Base-by-base conservation (phyloP, 768 basidiomycete species). In the Tylopilus sp. region DNA sequence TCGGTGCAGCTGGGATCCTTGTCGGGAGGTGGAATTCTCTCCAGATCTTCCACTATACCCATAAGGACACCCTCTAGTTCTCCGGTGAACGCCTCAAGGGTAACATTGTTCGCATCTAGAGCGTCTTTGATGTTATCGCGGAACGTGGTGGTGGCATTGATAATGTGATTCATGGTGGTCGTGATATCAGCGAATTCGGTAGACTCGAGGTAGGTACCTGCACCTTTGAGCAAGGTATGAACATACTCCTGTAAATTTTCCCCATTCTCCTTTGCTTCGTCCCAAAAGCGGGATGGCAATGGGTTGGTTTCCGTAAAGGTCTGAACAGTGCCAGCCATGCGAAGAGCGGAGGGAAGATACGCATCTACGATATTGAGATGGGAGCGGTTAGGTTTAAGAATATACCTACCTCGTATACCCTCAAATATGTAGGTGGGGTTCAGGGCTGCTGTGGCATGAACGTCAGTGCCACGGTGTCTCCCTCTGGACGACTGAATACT, bases 51-150 rank as follows among this genome's bases (percentile, higher is more conserved):
- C 14, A 25, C 38, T 1, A 53, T 49, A 9, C 0, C 8, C 48
- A 25, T 52, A 14, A 62, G 21, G 62, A 45, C 17, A 3, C 14
- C 28, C 8, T 61, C 56, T 3, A 58, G 60, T 8, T 62, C 60
- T 3, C 30, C 0, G 52, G 36, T 48, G 28, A 62, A 17, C 2
- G 9, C 10, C 21, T 52, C 50, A 3, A 62, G 21, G 3, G 59
- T 49, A 7, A 58, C 26, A 16, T 50, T 1, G 8, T 29, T 50
- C 9, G 48, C 47, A 16, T 52, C 50, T 24, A 61, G 19, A 19
- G 37, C 28, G 17, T 17, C 50, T 25, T 48, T 33, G 4, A 62
- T 58, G n/a, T 12, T n/a, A 7, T 42, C 4, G 6, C 59, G 56
- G 26, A 62, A 55, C 3, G 50, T 37, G 28, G 60, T 19, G 6